These are phyloP conservation scores for Fusarium bactridioides DNA, from an alignment of 2,329 filamentous ascomycete genomes.

Conservation along the genomic window DNA sequence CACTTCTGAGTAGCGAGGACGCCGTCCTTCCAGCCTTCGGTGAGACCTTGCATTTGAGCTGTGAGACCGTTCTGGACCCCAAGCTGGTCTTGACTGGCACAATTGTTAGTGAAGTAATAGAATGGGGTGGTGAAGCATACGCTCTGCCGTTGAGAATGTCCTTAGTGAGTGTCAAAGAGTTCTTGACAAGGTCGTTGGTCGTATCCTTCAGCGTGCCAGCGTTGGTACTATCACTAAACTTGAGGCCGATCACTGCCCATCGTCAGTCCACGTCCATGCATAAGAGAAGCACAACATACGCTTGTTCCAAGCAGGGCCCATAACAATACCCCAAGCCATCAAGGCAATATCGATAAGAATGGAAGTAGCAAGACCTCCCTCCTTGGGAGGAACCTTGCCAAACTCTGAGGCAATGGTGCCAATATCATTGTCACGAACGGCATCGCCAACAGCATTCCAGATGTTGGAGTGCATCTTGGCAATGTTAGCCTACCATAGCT, in stretches of 20 bases:
- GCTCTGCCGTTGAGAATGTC: conserved; percentile 11
- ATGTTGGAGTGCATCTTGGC: conserved; percentile 19
- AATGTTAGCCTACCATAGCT: background rate
- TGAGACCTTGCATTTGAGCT: conserved; percentile 15
- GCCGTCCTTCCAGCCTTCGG: conserved; percentile 17
- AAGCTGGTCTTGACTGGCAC: background rate
- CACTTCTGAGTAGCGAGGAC: conserved; percentile 12
- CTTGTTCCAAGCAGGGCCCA: conserved; percentile 26
- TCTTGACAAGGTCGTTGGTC: conserved; percentile 20
- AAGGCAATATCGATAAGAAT: conserved; percentile 19
- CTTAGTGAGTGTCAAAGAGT: conserved; percentile 15
- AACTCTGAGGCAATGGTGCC: conserved; percentile 11
- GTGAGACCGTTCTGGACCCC: conserved; percentile 18
- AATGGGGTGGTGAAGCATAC: background rate
- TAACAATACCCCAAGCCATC: conserved; percentile 16
- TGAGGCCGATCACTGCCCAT: background rate
- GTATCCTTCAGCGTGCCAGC: conserved; percentile 11
- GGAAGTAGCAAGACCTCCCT: background rate
- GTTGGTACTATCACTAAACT: background rate
- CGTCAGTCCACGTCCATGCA: fast-evolving
- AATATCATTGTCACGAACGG: conserved; percentile 16
- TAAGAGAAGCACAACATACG: background rate
- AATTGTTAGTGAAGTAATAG: background rate
- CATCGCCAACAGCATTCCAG: conserved; percentile 20
- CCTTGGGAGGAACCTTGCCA: conserved; percentile 15